Percentiles rank a stretch among this genome's conserved stretches.
These are phyloP conservation scores for Penicillium macrosclerotiorum DNA, from an alignment of 495 filamentous ascomycete genomes.

Conservation along the genomic window DNA sequence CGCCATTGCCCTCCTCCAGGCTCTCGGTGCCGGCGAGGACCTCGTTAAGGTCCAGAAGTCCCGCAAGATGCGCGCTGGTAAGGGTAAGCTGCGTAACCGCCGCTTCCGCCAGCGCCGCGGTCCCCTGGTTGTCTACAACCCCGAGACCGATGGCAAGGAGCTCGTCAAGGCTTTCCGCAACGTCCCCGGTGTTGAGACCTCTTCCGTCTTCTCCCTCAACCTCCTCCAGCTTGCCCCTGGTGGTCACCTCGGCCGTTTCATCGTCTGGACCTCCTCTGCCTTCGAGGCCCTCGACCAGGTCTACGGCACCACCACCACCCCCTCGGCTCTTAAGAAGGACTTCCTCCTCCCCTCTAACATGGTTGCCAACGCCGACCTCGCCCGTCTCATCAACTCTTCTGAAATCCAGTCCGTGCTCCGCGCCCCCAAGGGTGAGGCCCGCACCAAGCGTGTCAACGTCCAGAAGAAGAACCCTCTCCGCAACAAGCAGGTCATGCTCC, in stretches of 20 bases:
- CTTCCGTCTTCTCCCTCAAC: conserved; percentile 90
- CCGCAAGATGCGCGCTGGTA: conserved; percentile 92
- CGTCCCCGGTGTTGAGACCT: conserved; percentile 97
- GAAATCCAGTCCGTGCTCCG: conserved; percentile 94
- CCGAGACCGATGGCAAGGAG: conserved; percentile 87
- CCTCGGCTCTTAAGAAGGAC: conserved; percentile 93
- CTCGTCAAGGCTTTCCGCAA: conserved; percentile 94
- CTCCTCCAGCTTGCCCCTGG: conserved; percentile 98
- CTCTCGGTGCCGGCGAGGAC: conserved; percentile 84
- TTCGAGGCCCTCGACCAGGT: conserved; percentile 94
- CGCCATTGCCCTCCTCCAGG: conserved; percentile 81
- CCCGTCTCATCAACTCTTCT: conserved; percentile 96
- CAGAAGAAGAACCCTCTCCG: conserved; percentile 99
- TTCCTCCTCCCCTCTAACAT: conserved; percentile 89
- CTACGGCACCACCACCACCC: conserved; percentile 85
- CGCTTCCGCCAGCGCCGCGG: conserved; percentile 96
- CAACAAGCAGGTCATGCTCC: conserved; percentile 96
- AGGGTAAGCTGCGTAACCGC: conserved; percentile 94
- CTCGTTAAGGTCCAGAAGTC: conserved; percentile 91
- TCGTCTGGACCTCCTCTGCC: conserved; percentile 96
- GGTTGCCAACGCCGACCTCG: conserved; percentile 86
- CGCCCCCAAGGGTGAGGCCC: conserved; percentile 81
- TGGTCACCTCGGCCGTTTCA: conserved; percentile 97
- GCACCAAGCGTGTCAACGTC: conserved; percentile 83
- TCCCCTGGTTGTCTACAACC: conserved; percentile 93